A percentile compares a stretch with the other conserved stretches of the same genome.
phyloP scores from a whole-genome alignment of 1,284 basidiomycete genomes.

The Puccinia horiana region DNA sequence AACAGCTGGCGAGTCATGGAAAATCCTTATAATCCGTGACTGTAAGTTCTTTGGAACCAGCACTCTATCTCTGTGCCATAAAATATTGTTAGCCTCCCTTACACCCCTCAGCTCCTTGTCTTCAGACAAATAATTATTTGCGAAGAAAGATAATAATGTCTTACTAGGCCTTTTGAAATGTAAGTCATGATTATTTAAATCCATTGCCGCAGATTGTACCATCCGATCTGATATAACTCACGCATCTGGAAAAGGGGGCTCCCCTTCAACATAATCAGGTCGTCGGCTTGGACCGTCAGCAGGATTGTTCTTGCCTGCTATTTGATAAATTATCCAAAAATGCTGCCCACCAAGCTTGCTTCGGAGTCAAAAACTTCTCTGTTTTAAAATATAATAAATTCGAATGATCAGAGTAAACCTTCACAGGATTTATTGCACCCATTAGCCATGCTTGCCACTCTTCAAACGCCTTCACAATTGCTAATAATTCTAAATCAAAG shows the following conservation, averaged over 20 bases:
- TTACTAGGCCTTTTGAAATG: neutral
- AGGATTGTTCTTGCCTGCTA: neutral
- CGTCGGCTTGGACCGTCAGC: neutral
- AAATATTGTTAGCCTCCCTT: neutral
- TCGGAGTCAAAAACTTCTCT: neutral
- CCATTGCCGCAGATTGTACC: too few relatives aligned
- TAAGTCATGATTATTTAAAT: neutral
- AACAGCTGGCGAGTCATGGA: neutral
- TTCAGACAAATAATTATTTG: neutral
- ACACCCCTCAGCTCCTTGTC: neutral
- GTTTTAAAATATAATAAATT: constrained; percentile 27
- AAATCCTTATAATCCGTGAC: neutral
- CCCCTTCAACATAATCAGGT: neutral
- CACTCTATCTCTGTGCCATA: neutral
- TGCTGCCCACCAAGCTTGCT: constrained; percentile 4
- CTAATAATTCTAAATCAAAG: constrained; percentile 16
- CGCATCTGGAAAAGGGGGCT: neutral
- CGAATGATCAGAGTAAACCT: constrained; percentile 37
- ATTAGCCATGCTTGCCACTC: constrained; percentile 14
- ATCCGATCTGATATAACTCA: too few relatives aligned
- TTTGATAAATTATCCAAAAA: constrained; percentile 24
- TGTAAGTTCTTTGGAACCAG: neutral
- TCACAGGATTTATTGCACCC: neutral
- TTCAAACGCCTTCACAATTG: constrained; percentile 16
- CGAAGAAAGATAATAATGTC: neutral